Percentiles rank a stretch among this genome's conserved stretches.
Conservation (phyloP, 371 early-diverging fungal species). For the Syncephalis plumigaleata region DNA sequence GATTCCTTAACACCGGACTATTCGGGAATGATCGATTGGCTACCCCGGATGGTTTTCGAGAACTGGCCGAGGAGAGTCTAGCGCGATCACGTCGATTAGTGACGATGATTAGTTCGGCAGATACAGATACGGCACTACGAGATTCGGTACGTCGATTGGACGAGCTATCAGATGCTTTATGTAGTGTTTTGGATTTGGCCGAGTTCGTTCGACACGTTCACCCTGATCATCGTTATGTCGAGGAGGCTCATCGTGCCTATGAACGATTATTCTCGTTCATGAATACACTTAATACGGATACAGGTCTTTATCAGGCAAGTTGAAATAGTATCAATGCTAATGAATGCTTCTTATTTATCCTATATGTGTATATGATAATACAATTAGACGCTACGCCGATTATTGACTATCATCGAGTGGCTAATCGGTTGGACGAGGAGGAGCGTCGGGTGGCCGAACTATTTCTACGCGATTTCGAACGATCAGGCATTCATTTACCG, state of each 20-base stretch:
- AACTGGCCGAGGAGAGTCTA: constrained; percentile 3
- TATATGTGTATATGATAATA: too few relatives aligned
- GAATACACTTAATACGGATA: constrained; percentile 85
- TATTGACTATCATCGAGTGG: constrained; percentile 34
- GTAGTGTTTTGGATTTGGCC: constrained; percentile 78
- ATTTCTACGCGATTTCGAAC: constrained; percentile 82
- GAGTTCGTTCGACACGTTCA: constrained; percentile 88
- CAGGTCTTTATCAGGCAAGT: constrained; percentile 54
- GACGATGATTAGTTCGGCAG: constrained; percentile 34
- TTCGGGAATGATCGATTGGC: constrained; percentile 3
- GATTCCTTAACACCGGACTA: constrained; percentile 2
- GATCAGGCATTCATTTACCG: constrained; percentile 80
- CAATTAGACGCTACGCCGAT: constrained; percentile 39
- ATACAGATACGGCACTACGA: constrained; percentile 28
- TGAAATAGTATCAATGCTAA: neutral
- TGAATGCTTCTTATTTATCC: neutral
- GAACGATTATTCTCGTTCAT: constrained; percentile 60
- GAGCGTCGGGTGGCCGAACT: constrained; percentile 66
- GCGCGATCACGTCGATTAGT: constrained; percentile 22
- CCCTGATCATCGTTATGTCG: constrained; percentile 47
- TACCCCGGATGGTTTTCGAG: constrained; percentile 4
- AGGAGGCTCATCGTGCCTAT: constrained; percentile 66
- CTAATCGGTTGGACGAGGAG: constrained; percentile 29
- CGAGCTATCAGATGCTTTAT: constrained; percentile 73
- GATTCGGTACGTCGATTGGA: constrained; percentile 72